These are phyloP conservation scores for Fusarium tanahbumbuense DNA, from an alignment of 2,329 filamentous ascomycete genomes.

Conservation along the genomic window DNA sequence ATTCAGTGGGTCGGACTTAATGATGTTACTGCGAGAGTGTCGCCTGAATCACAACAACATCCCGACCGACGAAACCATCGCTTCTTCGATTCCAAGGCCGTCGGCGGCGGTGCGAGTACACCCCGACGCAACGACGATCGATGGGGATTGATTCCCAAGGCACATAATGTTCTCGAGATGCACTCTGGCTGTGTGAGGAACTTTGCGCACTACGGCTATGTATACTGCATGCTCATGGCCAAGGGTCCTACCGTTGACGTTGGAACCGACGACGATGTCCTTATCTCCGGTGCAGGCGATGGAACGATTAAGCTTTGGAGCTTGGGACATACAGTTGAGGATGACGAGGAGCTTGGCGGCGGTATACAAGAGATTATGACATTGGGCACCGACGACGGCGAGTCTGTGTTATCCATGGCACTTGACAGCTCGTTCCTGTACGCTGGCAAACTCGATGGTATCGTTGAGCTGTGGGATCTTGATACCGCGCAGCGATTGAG, in stretches of 20 bases:
- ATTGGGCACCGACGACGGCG: constrained; percentile 69
- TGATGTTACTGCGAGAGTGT: constrained; percentile 69
- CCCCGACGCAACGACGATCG: constrained; percentile 75
- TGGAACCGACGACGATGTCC: constrained; percentile 78
- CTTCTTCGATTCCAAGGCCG: constrained; percentile 92
- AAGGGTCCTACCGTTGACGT: constrained; percentile 75
- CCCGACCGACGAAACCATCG: constrained; percentile 82
- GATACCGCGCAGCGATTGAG: constrained; percentile 92
- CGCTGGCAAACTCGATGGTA: constrained; percentile 85
- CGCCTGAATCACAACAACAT: constrained; percentile 74
- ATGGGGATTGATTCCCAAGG: constrained; percentile 65
- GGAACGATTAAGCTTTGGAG: constrained; percentile 96
- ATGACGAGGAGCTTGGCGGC: constrained; percentile 60
- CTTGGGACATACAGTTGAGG: constrained; percentile 57
- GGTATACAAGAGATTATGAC: constrained; percentile 77
- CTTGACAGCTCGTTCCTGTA: constrained; percentile 94
- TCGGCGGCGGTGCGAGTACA: constrained; percentile 79
- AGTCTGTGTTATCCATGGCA: constrained; percentile 79
- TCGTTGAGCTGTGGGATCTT: constrained; percentile 96
- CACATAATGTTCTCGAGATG: constrained; percentile 77
- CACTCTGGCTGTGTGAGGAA: constrained; percentile 82
- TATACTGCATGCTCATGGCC: constrained; percentile 94
- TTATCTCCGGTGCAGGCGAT: constrained; percentile 93
- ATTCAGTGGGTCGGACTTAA: constrained; percentile 91
- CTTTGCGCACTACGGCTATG: constrained; percentile 94